A percentile compares a stretch with the other conserved stretches of the same genome.
Evolutionary conservation across 2,329 filamentous ascomycete species (phyloP).

Genomic region (Pseudocercospora pini-densiflorae): DNA sequence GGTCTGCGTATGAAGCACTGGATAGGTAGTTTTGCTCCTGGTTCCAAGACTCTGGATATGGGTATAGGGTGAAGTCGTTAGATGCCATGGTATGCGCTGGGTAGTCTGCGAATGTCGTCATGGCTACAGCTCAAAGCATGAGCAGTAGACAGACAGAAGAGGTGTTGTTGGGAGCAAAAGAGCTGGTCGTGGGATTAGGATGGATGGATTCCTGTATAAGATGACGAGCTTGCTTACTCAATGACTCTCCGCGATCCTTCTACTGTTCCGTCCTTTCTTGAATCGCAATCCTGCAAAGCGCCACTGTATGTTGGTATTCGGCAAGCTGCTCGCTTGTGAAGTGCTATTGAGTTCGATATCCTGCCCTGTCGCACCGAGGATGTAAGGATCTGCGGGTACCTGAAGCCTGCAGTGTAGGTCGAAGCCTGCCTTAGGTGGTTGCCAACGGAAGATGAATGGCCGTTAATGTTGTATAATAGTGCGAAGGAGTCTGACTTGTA

Average conservation of each 20-base stretch:
- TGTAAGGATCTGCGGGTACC: slow-evolving; percentile 26
- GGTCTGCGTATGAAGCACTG: slow-evolving; percentile 32
- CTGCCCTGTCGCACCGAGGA: slow-evolving; percentile 12
- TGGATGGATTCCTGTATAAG: background rate
- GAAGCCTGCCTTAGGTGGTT: slow-evolving; percentile 24
- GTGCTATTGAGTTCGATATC: slow-evolving; percentile 8
- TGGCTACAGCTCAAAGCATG: slow-evolving; percentile 25
- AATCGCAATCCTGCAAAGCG: background rate
- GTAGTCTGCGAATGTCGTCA: slow-evolving; percentile 40
- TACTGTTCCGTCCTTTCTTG: background rate
- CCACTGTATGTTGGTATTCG: slow-evolving; percentile 11
- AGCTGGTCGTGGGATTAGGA: background rate
- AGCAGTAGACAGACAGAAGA: slow-evolving; percentile 7
- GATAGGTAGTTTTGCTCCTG: slow-evolving; percentile 36
- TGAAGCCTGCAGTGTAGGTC: slow-evolving; percentile 15
- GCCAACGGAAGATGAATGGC: slow-evolving; percentile 11
- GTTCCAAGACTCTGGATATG: slow-evolving; percentile 38
- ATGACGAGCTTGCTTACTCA: background rate
- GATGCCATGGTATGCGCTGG: slow-evolving; percentile 34
- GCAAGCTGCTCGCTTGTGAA: slow-evolving; percentile 8
- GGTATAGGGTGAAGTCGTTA: slow-evolving; percentile 41
- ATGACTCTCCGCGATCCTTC: background rate
- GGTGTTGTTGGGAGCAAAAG: background rate
- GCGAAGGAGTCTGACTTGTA: slow-evolving; percentile 9
- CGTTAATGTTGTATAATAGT: slow-evolving; percentile 10